These are phyloP conservation scores for Funneliformis geosporum DNA, from an alignment of 192 early-diverging fungal species.

Conservation along the genomic window DNA sequence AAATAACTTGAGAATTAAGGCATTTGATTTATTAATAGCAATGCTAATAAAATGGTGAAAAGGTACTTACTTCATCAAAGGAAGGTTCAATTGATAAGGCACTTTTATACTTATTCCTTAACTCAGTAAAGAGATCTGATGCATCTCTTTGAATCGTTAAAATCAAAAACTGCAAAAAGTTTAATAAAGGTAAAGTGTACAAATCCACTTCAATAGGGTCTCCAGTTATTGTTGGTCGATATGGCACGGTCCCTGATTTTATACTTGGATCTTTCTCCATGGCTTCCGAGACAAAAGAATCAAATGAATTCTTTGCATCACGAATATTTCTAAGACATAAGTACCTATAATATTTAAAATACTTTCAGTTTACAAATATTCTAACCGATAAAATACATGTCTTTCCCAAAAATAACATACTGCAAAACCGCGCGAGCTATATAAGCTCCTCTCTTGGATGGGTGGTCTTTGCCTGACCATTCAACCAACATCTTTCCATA, in stretches of 20 bases:
- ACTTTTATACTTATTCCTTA: conserved; percentile 36
- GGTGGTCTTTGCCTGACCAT: conserved; percentile 67
- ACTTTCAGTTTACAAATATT: conserved; percentile 34
- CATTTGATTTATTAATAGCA: no score
- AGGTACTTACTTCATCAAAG: conserved; percentile 40
- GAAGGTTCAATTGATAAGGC: conserved; percentile 32
- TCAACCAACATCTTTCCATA: conserved; percentile 76
- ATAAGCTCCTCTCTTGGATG: conserved; percentile 72
- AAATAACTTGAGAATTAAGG: no score
- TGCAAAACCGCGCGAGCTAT: conserved; percentile 78
- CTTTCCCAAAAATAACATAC: conserved; percentile 52
- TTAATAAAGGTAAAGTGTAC: conserved; percentile 53
- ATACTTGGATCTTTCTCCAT: conserved; percentile 15
- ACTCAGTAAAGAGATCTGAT: conserved; percentile 43
- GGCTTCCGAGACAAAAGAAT: conserved; percentile 5
- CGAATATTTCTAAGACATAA: conserved; percentile 20
- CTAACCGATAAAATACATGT: not conserved
- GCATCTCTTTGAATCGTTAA: conserved; percentile 67
- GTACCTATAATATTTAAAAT: conserved; percentile 32
- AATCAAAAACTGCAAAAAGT: conserved; percentile 68
- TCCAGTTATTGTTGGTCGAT: conserved; percentile 42
- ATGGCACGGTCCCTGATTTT: conserved; percentile 42
- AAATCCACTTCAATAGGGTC: conserved; percentile 37
- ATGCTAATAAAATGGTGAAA: no score
- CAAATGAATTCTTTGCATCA: conserved; percentile 34